These are phyloP conservation scores for Microbotryomycetes sp. DNA, from an alignment of 1,284 basidiomycete species.

Conservation along the genomic window DNA sequence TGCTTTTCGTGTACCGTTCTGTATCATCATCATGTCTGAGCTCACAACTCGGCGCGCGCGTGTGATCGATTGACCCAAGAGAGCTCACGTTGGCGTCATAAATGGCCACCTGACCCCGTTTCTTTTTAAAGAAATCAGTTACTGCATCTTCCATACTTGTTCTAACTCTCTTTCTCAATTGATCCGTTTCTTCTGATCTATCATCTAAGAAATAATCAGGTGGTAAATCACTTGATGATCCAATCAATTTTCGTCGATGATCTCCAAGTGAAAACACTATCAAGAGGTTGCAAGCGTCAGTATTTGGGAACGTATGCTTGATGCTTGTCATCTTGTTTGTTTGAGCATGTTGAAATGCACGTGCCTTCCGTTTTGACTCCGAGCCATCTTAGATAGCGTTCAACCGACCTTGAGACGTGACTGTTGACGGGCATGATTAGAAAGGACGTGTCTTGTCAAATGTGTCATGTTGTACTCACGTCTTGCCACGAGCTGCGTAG, in stretches of 20 bases:
- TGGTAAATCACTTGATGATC: slow-evolving; percentile 79
- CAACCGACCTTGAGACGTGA: slow-evolving; percentile 88
- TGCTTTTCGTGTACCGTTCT: slow-evolving; percentile 65
- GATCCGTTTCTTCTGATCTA: slow-evolving; percentile 59
- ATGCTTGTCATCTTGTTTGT: too few relatives aligned
- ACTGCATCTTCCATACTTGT: slow-evolving; percentile 80
- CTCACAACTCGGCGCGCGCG: not conserved
- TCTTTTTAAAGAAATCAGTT: slow-evolving; percentile 74
- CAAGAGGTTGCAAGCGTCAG: too few relatives aligned
- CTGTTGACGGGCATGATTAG: slow-evolving; percentile 12
- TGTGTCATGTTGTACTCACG: slow-evolving; percentile 3
- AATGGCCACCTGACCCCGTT: slow-evolving; percentile 85
- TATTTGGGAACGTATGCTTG: too few relatives aligned
- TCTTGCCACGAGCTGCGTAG: slow-evolving; percentile 38
- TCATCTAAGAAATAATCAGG: slow-evolving; percentile 72
- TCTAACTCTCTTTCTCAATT: slow-evolving; percentile 64
- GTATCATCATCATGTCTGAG: not conserved
- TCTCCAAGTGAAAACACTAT: slow-evolving; percentile 87
- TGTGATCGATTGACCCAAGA: not conserved
- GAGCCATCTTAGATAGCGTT: slow-evolving; percentile 95
- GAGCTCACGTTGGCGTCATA: slow-evolving; percentile 80
- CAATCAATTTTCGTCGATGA: slow-evolving; percentile 82
- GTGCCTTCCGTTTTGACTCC: slow-evolving; percentile 76
- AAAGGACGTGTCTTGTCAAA: slow-evolving; percentile 11
- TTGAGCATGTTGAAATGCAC: too few relatives aligned